Conservation (phyloP, 2,329 filamentous ascomycete species). For the Dothistroma pini region DNA sequence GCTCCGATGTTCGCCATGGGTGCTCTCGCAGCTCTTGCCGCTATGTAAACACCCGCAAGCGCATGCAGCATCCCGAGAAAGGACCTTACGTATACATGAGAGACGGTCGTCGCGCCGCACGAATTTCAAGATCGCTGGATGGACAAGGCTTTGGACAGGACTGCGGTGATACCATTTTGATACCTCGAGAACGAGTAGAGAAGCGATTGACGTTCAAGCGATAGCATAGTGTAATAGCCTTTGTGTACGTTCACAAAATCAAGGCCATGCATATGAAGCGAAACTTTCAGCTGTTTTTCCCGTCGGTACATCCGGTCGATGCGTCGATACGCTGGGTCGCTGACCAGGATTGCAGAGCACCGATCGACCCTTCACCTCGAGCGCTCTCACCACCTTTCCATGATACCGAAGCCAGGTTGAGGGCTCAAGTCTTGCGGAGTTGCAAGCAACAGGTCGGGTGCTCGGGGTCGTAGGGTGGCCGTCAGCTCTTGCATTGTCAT, state of each 20-base stretch:
- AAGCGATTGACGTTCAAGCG: not conserved
- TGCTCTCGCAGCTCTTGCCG: constrained; percentile 43
- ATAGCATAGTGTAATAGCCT: not conserved
- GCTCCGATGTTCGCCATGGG: constrained; percentile 35
- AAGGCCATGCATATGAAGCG: not conserved
- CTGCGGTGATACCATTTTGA: not conserved
- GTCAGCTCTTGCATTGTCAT: too few species aligned
- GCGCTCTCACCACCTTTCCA: too few species aligned
- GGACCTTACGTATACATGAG: not conserved
- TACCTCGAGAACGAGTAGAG: not conserved
- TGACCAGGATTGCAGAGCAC: too few species aligned
- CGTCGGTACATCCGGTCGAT: too few species aligned
- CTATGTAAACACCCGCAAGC: not conserved
- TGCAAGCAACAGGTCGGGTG: too few species aligned
- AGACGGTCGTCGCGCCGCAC: not conserved
- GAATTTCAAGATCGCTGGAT: not conserved
- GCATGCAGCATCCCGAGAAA: not conserved
- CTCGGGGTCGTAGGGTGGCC: too few species aligned
- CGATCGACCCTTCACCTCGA: too few species aligned
- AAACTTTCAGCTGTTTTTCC: not conserved
- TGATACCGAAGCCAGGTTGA: too few species aligned
- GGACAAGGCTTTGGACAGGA: not conserved
- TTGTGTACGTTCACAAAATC: not conserved
- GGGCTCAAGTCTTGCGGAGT: too few species aligned
- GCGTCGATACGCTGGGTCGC: too few species aligned